These are phyloP conservation scores for Hypoxylon sp. DNA, from an alignment of 2,329 filamentous ascomycete genomes.

Conservation along the genomic window DNA sequence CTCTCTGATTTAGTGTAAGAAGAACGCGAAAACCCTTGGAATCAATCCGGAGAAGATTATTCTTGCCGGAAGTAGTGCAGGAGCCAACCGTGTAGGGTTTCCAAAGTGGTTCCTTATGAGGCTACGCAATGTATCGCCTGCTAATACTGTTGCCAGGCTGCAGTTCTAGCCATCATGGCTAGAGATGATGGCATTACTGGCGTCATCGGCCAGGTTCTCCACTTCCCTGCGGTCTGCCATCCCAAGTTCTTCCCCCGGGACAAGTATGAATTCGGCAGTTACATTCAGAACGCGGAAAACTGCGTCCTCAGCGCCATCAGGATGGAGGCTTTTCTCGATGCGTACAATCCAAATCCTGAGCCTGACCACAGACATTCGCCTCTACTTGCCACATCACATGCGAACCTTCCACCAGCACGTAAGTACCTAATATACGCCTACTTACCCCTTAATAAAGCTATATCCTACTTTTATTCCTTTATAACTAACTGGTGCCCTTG, in stretches of 20 bases:
- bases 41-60: slow-evolving; percentile 58
- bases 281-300: slow-evolving; percentile 54
- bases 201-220: slow-evolving; percentile 55
- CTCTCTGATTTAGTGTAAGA: slow-evolving; percentile 59
- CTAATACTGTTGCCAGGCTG: slow-evolving; percentile 44
- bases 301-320: slow-evolving; percentile 51
- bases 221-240: slow-evolving; percentile 57
- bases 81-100: slow-evolving; percentile 61
- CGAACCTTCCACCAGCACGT: slow-evolving; percentile 55
- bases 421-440: slow-evolving; percentile 36
- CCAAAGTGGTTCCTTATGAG: background rate
- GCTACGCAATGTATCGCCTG: background rate
- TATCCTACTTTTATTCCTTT: background rate
- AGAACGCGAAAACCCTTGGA: slow-evolving; percentile 60
- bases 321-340: slow-evolving; percentile 57
- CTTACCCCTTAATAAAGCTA: background rate
- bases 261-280: slow-evolving; percentile 55
- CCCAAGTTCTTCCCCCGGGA: slow-evolving; percentile 55
- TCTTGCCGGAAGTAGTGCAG: slow-evolving; percentile 65
- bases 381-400: slow-evolving; percentile 53
- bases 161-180: slow-evolving; percentile 52
- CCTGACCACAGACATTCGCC: slow-evolving; percentile 53
- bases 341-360: slow-evolving; percentile 37
- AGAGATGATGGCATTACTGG: slow-evolving; percentile 54
- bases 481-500: slow-evolving; percentile 27